These are phyloP conservation scores for Salicornia ramosissima DNA, from an alignment of 148 eudicot species.

Conservation along the genomic window DNA sequence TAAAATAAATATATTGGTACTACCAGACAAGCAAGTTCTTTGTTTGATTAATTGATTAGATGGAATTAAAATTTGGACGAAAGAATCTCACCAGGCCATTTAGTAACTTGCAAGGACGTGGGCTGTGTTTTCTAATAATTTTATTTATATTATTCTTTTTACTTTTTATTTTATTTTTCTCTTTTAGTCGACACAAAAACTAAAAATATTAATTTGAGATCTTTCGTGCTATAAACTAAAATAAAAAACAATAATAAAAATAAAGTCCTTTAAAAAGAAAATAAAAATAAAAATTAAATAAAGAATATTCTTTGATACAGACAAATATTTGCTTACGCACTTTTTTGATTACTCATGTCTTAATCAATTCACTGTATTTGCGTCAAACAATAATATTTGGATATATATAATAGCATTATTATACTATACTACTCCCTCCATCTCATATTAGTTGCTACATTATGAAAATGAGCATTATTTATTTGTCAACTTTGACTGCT, in stretches of 20 bases:
- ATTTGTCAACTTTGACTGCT: no score
- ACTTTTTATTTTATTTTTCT: no score
- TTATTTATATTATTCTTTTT: no score
- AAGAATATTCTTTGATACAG: constrained; percentile 17
- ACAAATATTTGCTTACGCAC: constrained; percentile 23
- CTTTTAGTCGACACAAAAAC: neutral
- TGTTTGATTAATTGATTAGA: neutral
- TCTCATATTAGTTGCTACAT: no score
- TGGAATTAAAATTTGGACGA: neutral
- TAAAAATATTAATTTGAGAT: neutral
- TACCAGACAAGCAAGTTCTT: constrained; percentile 1
- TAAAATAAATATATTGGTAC: neutral
- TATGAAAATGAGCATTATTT: no score
- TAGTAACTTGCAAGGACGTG: constrained; percentile 38
- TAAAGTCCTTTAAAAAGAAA: no score
- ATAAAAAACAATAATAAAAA: neutral
- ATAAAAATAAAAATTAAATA: neutral
- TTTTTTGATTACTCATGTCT: constrained; percentile 10
- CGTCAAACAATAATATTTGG: neutral
- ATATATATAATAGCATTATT: neutral
- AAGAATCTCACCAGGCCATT: constrained; percentile 16
- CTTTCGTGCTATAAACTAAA: constrained; percentile 12
- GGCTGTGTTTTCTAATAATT: constrained; percentile 14
- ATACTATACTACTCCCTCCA: no score
- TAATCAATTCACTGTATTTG: constrained; percentile 5